Evolutionary conservation across 2,329 filamentous ascomycete genomes (phyloP).

Genomic region (Atkinsonella hypoxylon): DNA sequence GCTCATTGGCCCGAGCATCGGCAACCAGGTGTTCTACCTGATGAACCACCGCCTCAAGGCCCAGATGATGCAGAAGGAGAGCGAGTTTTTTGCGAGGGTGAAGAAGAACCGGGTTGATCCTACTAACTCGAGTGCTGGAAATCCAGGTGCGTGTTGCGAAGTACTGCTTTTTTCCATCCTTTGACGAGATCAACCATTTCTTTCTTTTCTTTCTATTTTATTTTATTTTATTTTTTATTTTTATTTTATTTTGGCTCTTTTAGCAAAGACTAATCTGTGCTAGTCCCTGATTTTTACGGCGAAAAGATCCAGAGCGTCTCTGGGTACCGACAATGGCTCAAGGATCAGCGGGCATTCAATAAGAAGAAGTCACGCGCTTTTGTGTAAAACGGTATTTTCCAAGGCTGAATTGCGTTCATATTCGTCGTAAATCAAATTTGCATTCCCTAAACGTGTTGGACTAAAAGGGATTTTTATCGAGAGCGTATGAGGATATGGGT

Average conservation of each 20-base stretch:
- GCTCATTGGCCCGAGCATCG: slow-evolving; percentile 74
- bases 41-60: slow-evolving; percentile 58
- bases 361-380: slow-evolving; percentile 73
- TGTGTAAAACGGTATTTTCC: slow-evolving; percentile 28
- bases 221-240: not conserved
- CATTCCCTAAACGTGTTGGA: not conserved
- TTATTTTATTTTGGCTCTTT: not conserved
- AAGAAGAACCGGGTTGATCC: slow-evolving; percentile 90
- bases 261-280: slow-evolving; percentile 10
- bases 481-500: not conserved
- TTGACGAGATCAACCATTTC: too few species aligned
- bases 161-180: too few species aligned
- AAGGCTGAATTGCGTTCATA: too few species aligned
- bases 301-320: slow-evolving; percentile 93
- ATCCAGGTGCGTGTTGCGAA: slow-evolving; percentile 46
- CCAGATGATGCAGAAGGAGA: slow-evolving; percentile 81
- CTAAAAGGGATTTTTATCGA: slow-evolving; percentile 1
- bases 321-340: slow-evolving; percentile 89
- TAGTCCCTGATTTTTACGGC: slow-evolving; percentile 91
- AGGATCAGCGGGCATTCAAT: slow-evolving; percentile 95
- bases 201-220: not conserved
- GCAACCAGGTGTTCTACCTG: slow-evolving; percentile 67
- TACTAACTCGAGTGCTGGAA: slow-evolving; percentile 73
- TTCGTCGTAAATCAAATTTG: not conserved
- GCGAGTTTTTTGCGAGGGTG: slow-evolving; percentile 82